Percentiles rank a stretch among this genome's conserved stretches.
These are phyloP conservation scores for Lichtheimia corymbifera DNA, from an alignment of 371 early-diverging fungal species.

Conservation along the genomic window DNA sequence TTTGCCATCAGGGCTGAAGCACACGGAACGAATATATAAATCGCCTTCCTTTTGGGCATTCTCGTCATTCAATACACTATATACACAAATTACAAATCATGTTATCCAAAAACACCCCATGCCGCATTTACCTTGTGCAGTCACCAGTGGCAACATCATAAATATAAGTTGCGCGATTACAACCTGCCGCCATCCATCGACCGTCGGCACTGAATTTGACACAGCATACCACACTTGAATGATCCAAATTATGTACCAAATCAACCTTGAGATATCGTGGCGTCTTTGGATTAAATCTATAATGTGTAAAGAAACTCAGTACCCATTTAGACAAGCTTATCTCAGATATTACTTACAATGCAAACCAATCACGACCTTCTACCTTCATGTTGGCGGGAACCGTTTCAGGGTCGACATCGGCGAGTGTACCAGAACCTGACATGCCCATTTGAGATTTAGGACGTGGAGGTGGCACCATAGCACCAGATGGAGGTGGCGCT, in stretches of 20 bases:
- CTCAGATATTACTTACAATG: conserved; percentile 60
- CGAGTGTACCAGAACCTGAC: conserved; percentile 50
- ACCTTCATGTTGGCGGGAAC: conserved; percentile 80
- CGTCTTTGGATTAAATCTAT: conserved; percentile 74
- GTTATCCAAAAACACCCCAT: background rate
- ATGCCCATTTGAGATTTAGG: conserved; percentile 15
- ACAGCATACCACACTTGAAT: conserved; percentile 93
- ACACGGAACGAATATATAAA: conserved; percentile 94
- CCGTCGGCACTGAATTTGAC: conserved; percentile 94
- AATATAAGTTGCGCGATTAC: conserved; percentile 89
- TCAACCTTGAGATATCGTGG: conserved; percentile 78
- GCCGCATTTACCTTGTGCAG: conserved; percentile 59
- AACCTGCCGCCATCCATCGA: conserved; percentile 92
- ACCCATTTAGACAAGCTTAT: background rate
- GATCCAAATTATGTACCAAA: conserved; percentile 84
- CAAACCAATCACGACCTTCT: conserved; percentile 93
- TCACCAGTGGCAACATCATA: conserved; percentile 81
- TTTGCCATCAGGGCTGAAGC: conserved; percentile 94
- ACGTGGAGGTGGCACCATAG: conserved; percentile 15
- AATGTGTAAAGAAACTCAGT: background rate
- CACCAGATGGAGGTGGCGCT: conserved; percentile 1
- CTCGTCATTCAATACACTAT: conserved; percentile 78
- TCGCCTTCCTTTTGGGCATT: conserved; percentile 74
- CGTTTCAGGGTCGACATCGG: conserved; percentile 83
- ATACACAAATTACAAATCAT: conserved; percentile 10